Evolutionary conservation across 1,139 yeast species (phyloP).

Genomic region (Saccharomycopsis crataegensis): DNA sequence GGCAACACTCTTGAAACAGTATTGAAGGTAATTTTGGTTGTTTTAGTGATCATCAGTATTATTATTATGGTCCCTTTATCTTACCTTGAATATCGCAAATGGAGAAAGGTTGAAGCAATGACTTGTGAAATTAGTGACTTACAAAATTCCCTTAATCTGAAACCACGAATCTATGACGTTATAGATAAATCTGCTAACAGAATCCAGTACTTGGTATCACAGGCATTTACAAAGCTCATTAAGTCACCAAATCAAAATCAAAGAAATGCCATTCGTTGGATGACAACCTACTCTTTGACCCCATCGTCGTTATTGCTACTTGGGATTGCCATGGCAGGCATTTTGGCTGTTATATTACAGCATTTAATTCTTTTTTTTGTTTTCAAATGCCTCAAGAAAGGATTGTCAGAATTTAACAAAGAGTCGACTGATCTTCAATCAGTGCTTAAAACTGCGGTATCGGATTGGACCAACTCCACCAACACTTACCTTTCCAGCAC

Average conservation of each 20-base stretch:
- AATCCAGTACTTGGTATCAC: conserved; percentile 21
- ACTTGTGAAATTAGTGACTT: conserved; percentile 10
- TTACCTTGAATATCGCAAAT: conserved; percentile 39
- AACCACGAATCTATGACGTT: conserved; percentile 21
- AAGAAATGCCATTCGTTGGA: conserved; percentile 36
- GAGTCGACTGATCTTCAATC: background rate
- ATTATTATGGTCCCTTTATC: conserved; percentile 35
- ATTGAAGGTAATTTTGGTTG: conserved; percentile 33
- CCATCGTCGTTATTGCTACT: conserved; percentile 38
- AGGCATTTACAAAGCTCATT: conserved; percentile 6
- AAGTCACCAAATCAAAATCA: conserved; percentile 7
- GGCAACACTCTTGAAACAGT: conserved; percentile 28
- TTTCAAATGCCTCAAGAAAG: background rate
- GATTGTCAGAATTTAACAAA: background rate
- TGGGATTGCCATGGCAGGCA: conserved; percentile 41
- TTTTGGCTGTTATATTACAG: conserved; percentile 43
- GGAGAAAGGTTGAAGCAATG: conserved; percentile 38
- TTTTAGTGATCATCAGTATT: conserved; percentile 35
- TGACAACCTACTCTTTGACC: conserved; percentile 43
- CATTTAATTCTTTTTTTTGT: conserved; percentile 30
- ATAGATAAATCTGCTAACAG: conserved; percentile 25
- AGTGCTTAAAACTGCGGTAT: conserved; percentile 18
- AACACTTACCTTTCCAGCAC: conserved; percentile 39
- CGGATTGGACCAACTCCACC: conserved; percentile 44
- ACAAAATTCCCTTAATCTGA: background rate